A percentile compares a stretch with the other conserved stretches of the same genome.
Evolutionary conservation across 441 rosid genomes (phyloP).

Genomic region (Adansonia gregorii): DNA sequence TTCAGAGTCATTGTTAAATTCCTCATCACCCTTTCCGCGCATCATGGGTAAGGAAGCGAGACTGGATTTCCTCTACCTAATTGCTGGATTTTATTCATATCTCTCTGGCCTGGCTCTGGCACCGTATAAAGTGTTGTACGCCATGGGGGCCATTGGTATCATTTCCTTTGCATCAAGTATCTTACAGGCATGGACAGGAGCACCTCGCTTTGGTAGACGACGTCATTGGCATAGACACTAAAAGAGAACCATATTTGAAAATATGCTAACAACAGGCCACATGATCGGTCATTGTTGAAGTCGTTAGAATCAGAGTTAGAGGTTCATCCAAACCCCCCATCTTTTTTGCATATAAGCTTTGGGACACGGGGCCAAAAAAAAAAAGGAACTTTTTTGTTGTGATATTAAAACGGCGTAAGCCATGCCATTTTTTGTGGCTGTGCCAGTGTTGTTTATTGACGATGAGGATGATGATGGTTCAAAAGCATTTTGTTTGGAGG

Average conservation of each 20-base stretch:
- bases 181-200: conserved; percentile 61
- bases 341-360: conserved; percentile 5
- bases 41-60: conserved; percentile 54
- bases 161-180: conserved; percentile 52
- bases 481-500: not conserved
- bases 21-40: conserved; percentile 51
- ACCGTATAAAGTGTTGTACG: conserved; percentile 77
- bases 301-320: not conserved
- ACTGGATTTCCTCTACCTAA: conserved; percentile 55
- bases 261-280: not conserved
- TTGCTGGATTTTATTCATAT: conserved; percentile 76
- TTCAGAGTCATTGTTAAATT: conserved; percentile 66
- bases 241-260: not conserved
- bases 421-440: not conserved
- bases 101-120: conserved; percentile 75
- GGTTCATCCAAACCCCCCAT: conserved; percentile 13
- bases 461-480: not conserved
- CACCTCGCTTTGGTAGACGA: conserved; percentile 55
- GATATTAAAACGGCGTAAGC: not conserved
- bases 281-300: not conserved
- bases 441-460: not conserved
- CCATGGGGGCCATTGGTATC: conserved; percentile 77
- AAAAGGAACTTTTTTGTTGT: conserved; percentile 1
- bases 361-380: not conserved
- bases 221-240: conserved; percentile 83